A percentile compares a stretch with the other conserved stretches of the same genome.
These are phyloP conservation scores for Pueraria montana DNA, from an alignment of 306 rosid species.

Conservation along the genomic window DNA sequence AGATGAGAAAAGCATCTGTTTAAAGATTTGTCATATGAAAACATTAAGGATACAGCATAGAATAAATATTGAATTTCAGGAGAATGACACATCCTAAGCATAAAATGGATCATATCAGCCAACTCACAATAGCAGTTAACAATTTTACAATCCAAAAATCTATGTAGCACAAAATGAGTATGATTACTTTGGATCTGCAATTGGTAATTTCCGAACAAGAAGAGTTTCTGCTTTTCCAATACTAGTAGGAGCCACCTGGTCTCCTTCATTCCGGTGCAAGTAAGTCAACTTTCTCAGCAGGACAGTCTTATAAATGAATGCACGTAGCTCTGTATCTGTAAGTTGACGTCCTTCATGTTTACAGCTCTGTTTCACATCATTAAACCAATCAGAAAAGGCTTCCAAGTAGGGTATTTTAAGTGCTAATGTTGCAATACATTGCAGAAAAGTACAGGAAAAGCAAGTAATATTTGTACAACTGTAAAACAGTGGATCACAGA, in stretches of 20 bases:
- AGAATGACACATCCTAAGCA: conserved; percentile 56
- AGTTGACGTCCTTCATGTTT: background rate
- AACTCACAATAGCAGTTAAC: background rate
- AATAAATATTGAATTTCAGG: background rate
- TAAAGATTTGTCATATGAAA: background rate
- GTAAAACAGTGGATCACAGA: too few species aligned
- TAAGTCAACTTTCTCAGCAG: background rate
- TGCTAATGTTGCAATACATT: background rate
- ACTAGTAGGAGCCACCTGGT: background rate
- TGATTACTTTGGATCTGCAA: background rate
- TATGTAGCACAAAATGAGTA: background rate
- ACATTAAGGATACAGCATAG: too few species aligned
- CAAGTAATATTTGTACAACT: background rate
- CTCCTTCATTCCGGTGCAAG: background rate
- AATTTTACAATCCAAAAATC: conserved; percentile 40
- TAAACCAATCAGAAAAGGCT: conserved; percentile 28
- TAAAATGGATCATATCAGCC: background rate
- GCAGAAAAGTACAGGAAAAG: background rate
- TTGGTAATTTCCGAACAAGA: background rate
- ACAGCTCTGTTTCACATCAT: conserved; percentile 26
- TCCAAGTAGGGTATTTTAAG: background rate
- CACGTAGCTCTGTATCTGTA: too few species aligned
- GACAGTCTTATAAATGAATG: background rate
- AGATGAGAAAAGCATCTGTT: background rate
- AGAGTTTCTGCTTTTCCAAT: background rate